Evolutionary conservation across 1,284 basidiomycete genomes (phyloP).

Genomic region (Takashimella tepidaria): DNA sequence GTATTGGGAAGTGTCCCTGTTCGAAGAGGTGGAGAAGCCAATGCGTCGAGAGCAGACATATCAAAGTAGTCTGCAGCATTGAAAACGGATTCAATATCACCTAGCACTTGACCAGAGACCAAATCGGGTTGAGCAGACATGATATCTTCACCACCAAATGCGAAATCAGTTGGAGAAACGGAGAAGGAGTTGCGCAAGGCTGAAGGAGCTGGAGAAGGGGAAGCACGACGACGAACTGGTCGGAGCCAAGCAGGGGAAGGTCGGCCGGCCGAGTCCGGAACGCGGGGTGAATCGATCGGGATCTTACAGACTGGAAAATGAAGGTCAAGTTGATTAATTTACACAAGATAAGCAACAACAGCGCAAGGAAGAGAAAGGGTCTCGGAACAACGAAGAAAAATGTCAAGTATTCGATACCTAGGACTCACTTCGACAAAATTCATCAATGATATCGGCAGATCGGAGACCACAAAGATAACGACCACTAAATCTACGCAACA

Average conservation of each 20-base stretch:
- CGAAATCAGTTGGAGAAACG: conserved; percentile 45
- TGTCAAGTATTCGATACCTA: too few relatives aligned
- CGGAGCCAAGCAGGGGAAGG: conserved; percentile 75
- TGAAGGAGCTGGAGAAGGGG: conserved; percentile 36
- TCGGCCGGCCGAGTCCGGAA: conserved; percentile 52
- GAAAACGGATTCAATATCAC: conserved; percentile 42
- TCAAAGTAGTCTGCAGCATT: conserved; percentile 45
- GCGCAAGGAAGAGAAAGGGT: too few relatives aligned
- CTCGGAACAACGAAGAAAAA: too few relatives aligned
- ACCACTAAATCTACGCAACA: conserved; percentile 55
- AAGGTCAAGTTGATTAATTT: too few relatives aligned
- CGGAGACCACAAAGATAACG: conserved; percentile 69
- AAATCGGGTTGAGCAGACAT: conserved; percentile 23
- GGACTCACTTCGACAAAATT: conserved; percentile 77
- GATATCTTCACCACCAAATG: conserved; percentile 20
- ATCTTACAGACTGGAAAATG: conserved; percentile 76
- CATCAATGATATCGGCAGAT: conserved; percentile 83
- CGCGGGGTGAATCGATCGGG: conserved; percentile 62
- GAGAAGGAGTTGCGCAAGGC: conserved; percentile 44
- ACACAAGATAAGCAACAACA: too few relatives aligned
- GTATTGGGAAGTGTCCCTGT: background rate
- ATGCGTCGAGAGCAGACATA: conserved; percentile 20
- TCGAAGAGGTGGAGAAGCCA: conserved; percentile 3
- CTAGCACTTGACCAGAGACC: conserved; percentile 11
- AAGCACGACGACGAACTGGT: conserved; percentile 62